Evolutionary conservation across 1,284 basidiomycete species (phyloP), one percentile per base, ranked within the genome.

Genomic region (Pascua guehoae): DNA sequence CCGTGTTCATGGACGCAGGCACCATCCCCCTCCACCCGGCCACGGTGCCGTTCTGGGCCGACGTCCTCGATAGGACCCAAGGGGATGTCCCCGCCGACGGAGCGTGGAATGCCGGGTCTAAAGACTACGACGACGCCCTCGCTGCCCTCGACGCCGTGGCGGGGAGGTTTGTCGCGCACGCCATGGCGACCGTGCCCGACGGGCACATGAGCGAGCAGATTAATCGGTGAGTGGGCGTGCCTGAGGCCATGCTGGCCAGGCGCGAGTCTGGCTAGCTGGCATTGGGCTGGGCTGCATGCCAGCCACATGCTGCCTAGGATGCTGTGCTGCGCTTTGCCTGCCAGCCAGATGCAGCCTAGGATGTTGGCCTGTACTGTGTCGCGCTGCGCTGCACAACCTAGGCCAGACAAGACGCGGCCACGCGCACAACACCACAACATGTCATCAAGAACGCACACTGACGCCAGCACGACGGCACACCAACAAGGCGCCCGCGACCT

Each of bases 131-230:
- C 7, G 45, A 41, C 14, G 67, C 73, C 8, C 24, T 72, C 14
- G 14, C 53, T 4, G 55, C 49, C 2, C 61, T 78, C 40, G 58
- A 57, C 14, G 49, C 48, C 1, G 67, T 74, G 43, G 75, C 62
- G 0, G 76, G 79, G 54, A 63, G 56, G 12, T 80, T 71, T 57
- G 56, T 78, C 24, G 41, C 8, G 14, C 16, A n/a, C 18, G 47
- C 49, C 1, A 40, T 42, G 9, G 46, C 46, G 14, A 32, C 11
- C 51, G 53, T 56, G 24, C n/a, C n/a, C 24, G 61, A 70, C 18
- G 77, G 76, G 10, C 58, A 66, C 15, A 69, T 80, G 66, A 72
- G 66, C 49, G 79, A 80, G 65, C 77, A 80, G 66, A 77, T 78
- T 41, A 58, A 71, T 15, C 43, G 52, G 14, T 32, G 24, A 32